Evolutionary conservation across 2,329 filamentous ascomycete species (phyloP), one percentile per base, ranked within the genome.

Genomic region (Sporothrix sp.): DNA sequence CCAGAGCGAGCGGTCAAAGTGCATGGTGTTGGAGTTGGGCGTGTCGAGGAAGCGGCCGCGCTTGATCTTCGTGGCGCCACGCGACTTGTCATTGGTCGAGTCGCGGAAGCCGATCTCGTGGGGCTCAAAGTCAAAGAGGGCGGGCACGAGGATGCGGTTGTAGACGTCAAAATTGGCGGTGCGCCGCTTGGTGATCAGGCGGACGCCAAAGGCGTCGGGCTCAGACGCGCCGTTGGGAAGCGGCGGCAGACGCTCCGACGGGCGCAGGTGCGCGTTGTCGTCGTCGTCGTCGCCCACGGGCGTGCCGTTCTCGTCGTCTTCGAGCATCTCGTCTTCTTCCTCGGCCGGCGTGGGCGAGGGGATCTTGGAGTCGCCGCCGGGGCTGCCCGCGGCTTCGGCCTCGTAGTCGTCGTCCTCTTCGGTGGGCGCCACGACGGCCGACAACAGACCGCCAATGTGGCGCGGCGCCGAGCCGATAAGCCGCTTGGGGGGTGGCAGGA

Each of bases 51-150:
- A 79, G 59, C 71, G 74, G 58, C 75, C 75, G 45, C 76, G 69
- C 54, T 73, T 72, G 13, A 70, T 69, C 56, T 69, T 70, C 30
- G 71, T 78, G 42, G 75, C 74, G 20, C 73, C 73, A 51, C 75
- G 73, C 53, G 68, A 69, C 27, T 72, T 70, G 56, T 77, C 74
- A 53, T 81, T 81, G 54, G 71, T 71, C 4, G 75, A 77, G 58
- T 81, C 78, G 20, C 74, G 71, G 61, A 78, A 81, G 13, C 78
- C 78, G 54, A 81, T 81, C 58, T 81, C 76, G 52, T 71, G 66
- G 8, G 73, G 65, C 33, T 74, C 68, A 51, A 71, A 79, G 47
- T 69, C 64, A 54, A 74, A 75, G 0, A 69, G 56, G 7, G 65
- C 65, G 10, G 75, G 75, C 38, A 78, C 64, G 58, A 80, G 70